Base-by-base conservation (phyloP, 176 grass and related monocot species). In the Phoenix dactylifera region DNA sequence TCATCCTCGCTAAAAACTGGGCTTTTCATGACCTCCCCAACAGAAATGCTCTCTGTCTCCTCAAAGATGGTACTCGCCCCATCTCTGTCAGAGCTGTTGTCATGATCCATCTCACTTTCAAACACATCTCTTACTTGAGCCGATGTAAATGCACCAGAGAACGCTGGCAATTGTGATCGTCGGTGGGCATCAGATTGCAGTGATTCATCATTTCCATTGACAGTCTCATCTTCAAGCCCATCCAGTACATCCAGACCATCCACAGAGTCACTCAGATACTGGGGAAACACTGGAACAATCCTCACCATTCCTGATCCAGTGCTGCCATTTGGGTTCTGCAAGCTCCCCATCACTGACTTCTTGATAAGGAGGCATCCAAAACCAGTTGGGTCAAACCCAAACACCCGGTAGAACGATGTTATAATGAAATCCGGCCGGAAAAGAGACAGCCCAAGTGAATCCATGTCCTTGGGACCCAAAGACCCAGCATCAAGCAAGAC, bases 381-480 rank as follows among this genome's bases (percentile, higher is more conserved):
- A 17, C 93, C 93, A 0, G 88, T 98, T 2, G 93, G 93, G 54
- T 98, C 93, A 58, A 73, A 79, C 51, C 93, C 93, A 62, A 98
- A 98, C 58, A 98, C 88, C 53, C 93, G 80, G 18, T 92, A 98
- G 63, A 98, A 98, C 15, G 93, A 98, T 15, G 93, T 98, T 65
- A 98, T 92, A 55, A 98, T 98, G 73, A 98, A 98, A 66, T 98
- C 93, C 18, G 93, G 93, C 67, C 88, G 72, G 74, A 98, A 98
- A 51, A 98, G 68, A 0, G 93, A 98, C 23, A 98, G 66, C 4
- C 93, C 93, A 51, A 98, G 69, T 1, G 93, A 98, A 76, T 98
- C 93, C 93, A 98, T 98, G 50, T 98, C 93, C 74, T 98, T 98
- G 0, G 93, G 93, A 19, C 93, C 93, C 71, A 98, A 74, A 50